A percentile compares a stretch with the other conserved stretches of the same genome.
These are phyloP conservation scores for Leccinum huronense DNA, from an alignment of 1,284 basidiomycete species.

Conservation along the genomic window DNA sequence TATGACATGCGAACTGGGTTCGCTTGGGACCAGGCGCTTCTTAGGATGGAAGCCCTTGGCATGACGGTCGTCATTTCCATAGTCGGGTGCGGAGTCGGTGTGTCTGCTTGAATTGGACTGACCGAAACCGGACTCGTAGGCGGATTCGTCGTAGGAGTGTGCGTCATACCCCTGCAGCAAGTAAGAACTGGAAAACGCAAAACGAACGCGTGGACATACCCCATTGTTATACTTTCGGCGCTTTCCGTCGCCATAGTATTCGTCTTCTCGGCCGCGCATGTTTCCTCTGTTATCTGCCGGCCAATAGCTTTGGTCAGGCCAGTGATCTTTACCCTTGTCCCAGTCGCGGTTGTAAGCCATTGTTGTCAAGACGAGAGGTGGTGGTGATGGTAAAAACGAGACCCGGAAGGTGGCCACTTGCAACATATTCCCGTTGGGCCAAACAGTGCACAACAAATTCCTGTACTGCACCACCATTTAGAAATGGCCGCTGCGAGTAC, in stretches of 20 bases:
- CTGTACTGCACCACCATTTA: slow-evolving; percentile 16
- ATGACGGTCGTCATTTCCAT: slow-evolving; percentile 46
- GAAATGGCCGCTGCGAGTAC: slow-evolving; percentile 36
- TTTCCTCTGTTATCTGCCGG: slow-evolving; percentile 37
- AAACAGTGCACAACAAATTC: slow-evolving; percentile 39
- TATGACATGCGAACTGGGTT: slow-evolving; percentile 85
- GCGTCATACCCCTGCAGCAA: slow-evolving; percentile 41
- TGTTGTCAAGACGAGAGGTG: slow-evolving; percentile 18
- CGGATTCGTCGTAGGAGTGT: slow-evolving; percentile 31
- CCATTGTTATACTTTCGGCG: slow-evolving; percentile 75
- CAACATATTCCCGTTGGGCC: slow-evolving; percentile 16
- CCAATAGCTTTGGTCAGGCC: slow-evolving; percentile 48
- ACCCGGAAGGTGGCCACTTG: slow-evolving; percentile 7
- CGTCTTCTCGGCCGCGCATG: slow-evolving; percentile 61
- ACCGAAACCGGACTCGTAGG: slow-evolving; percentile 35
- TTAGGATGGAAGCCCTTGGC: slow-evolving; percentile 49
- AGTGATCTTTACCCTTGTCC: slow-evolving; percentile 70
- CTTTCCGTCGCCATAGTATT: slow-evolving; percentile 65
- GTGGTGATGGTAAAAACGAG: slow-evolving; percentile 17
- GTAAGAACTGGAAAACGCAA: slow-evolving; percentile 38
- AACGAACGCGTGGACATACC: slow-evolving; percentile 42
- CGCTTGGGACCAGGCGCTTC: slow-evolving; percentile 73
- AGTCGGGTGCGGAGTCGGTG: slow-evolving; percentile 39
- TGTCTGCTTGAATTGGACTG: slow-evolving; percentile 25
- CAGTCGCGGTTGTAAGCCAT: slow-evolving; percentile 82